A percentile compares a stretch with the other conserved stretches of the same genome.
These are phyloP conservation scores for Benincasa hispida DNA, from an alignment of 306 rosid species.

Conservation along the genomic window DNA sequence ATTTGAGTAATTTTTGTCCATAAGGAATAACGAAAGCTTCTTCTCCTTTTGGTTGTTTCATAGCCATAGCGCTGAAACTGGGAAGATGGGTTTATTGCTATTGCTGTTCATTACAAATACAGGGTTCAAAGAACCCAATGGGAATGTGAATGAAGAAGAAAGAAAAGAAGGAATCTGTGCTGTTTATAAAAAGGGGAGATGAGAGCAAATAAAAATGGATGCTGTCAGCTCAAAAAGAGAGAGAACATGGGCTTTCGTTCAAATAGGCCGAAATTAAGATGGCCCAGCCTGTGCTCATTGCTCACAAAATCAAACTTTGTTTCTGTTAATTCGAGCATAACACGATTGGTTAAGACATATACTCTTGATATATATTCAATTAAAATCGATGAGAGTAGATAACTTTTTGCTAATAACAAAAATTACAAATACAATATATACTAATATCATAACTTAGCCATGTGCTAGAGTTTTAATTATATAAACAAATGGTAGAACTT, in stretches of 20 bases:
- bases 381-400: too few species aligned
- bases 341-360: too few species aligned
- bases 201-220: conserved; percentile 1
- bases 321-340: too few species aligned
- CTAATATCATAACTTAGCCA: too few species aligned
- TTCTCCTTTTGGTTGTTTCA: not conserved
- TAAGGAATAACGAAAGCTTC: not conserved
- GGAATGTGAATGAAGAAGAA: not conserved
- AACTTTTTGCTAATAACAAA: too few species aligned
- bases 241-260: conserved; percentile 20
- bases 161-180: not conserved
- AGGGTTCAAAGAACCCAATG: not conserved
- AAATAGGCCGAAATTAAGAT: conserved; percentile 21
- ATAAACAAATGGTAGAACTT: too few species aligned
- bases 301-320: too few species aligned
- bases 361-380: too few species aligned
- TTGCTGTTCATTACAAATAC: not conserved
- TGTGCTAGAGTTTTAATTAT: too few species aligned
- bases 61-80: not conserved
- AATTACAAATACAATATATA: too few species aligned
- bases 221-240: conserved; percentile 9
- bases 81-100: not conserved
- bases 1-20: conserved; percentile 25
- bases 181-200: not conserved
- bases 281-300: conserved; percentile 22